phyloP scores from a whole-genome alignment of 2,329 filamentous ascomycete species.

The Fusarium robinianum region DNA sequence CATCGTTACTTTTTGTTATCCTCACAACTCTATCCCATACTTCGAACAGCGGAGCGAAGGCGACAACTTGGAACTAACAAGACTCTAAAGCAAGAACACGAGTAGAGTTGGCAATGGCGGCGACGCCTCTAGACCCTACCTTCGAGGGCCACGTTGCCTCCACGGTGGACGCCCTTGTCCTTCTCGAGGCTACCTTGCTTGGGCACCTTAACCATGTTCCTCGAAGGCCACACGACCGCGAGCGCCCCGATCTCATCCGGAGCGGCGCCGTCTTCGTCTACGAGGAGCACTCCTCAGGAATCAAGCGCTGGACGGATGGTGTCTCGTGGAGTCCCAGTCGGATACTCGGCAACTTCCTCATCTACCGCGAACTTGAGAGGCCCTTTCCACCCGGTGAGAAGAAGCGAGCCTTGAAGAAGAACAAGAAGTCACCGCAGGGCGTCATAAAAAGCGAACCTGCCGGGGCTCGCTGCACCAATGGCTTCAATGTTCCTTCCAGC shows the following conservation, averaged over 20 bases:
- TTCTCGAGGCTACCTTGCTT: slow-evolving; percentile 78
- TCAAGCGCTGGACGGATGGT: slow-evolving; percentile 94
- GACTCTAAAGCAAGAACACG: no score
- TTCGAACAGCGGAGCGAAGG: no score
- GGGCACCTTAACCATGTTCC: slow-evolving; percentile 76
- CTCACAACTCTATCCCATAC: no score
- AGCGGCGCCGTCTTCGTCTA: slow-evolving; percentile 92
- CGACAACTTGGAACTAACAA: no score
- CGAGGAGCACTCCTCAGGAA: slow-evolving; percentile 86
- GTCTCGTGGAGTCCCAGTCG: slow-evolving; percentile 89
- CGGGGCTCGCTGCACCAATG: slow-evolving; percentile 31
- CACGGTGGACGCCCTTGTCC: slow-evolving; percentile 74
- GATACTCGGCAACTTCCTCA: slow-evolving; percentile 81
- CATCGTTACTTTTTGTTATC: no score
- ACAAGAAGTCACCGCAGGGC: slow-evolving; percentile 47
- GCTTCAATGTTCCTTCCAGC: slow-evolving; percentile 13
- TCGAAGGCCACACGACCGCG: slow-evolving; percentile 83
- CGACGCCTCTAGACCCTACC: slow-evolving; percentile 59
- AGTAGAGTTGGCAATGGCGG: slow-evolving; percentile 37
- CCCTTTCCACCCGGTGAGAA: slow-evolving; percentile 82
- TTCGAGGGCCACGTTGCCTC: slow-evolving; percentile 69
- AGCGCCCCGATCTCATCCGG: slow-evolving; percentile 74
- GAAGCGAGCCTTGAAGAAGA: slow-evolving; percentile 78
- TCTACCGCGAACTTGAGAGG: slow-evolving; percentile 81
- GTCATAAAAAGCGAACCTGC: slow-evolving; percentile 44